A percentile compares a stretch with the other conserved stretches of the same genome.
Conservation (phyloP, 805 yeast species). For the Cyberlindnera misumaiensis region DNA sequence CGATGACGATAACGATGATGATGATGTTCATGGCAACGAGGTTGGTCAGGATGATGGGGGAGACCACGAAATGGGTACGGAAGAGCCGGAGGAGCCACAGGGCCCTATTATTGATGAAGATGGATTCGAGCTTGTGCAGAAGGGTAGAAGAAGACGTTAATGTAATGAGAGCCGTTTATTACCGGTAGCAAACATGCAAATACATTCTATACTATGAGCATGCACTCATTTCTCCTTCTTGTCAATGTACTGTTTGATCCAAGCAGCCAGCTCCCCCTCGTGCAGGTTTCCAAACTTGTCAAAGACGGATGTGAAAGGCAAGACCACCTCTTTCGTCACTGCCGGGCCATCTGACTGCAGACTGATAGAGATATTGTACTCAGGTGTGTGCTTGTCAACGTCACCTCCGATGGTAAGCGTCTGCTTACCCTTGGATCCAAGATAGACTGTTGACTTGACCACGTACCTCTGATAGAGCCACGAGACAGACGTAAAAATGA, state of each 20-base stretch:
- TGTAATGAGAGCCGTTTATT: not conserved
- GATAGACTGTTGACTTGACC: slow-evolving; percentile 38
- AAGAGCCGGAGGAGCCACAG: slow-evolving; percentile 26
- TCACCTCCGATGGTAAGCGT: slow-evolving; percentile 24
- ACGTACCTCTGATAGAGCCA: slow-evolving; percentile 30
- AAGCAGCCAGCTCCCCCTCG: slow-evolving; percentile 32
- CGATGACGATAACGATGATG: slow-evolving; percentile 35
- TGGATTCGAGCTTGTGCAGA: slow-evolving; percentile 85
- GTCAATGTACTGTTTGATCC: slow-evolving; percentile 26
- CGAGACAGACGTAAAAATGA: slow-evolving; percentile 30
- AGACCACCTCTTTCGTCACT: slow-evolving; percentile 9
- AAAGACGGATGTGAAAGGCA: slow-evolving; percentile 30
- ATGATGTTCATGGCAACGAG: slow-evolving; percentile 28
- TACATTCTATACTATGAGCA: not conserved
- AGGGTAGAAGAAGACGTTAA: slow-evolving; percentile 39
- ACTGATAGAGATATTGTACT: slow-evolving; percentile 23
- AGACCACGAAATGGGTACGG: slow-evolving; percentile 32
- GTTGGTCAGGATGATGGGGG: slow-evolving; percentile 35
- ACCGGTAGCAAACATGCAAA: not conserved
- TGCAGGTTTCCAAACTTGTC: slow-evolving; percentile 37
- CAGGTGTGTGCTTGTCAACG: slow-evolving; percentile 37
- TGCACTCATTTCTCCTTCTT: not conserved
- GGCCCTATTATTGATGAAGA: slow-evolving; percentile 86
- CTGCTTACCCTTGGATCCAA: slow-evolving; percentile 32
- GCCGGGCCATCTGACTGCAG: slow-evolving; percentile 9